Evolutionary conservation across 179 eudicot genomes (phyloP).

Genomic region (Spergularia azorica): DNA sequence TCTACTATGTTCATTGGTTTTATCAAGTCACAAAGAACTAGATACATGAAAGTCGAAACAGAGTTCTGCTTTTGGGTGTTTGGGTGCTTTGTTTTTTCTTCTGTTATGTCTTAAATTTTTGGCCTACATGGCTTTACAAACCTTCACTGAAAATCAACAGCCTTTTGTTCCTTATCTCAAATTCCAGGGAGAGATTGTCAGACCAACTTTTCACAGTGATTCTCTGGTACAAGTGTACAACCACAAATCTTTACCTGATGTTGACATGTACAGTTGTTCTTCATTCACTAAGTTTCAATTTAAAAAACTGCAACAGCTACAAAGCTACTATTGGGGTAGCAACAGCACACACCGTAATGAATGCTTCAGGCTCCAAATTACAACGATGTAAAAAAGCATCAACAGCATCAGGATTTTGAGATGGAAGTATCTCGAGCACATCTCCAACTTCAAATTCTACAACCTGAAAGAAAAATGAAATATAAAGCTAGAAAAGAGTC

Average conservation of each 20-base stretch:
- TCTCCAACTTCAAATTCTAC: slow-evolving; percentile 88
- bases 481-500: neutral
- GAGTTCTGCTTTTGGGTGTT: neutral
- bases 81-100: no score
- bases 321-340: neutral
- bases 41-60: neutral
- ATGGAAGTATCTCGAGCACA: slow-evolving; percentile 82
- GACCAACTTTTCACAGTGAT: neutral
- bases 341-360: slow-evolving; percentile 61
- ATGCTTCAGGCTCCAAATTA: slow-evolving; percentile 76
- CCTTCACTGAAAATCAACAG: neutral
- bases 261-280: neutral
- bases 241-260: neutral
- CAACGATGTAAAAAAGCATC: slow-evolving; percentile 83
- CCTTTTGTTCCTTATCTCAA: neutral
- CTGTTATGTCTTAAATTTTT: neutral
- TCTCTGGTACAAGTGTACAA: neutral
- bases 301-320: neutral
- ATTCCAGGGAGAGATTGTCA: neutral
- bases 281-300: neutral
- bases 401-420: slow-evolving; percentile 74
- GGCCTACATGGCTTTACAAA: neutral
- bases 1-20: neutral
- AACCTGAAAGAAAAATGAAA: slow-evolving; percentile 31
- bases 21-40: neutral